phyloP scores from a whole-genome alignment of 2,329 filamentous ascomycete species.

The Hirsutella rhossiliensis region DNA sequence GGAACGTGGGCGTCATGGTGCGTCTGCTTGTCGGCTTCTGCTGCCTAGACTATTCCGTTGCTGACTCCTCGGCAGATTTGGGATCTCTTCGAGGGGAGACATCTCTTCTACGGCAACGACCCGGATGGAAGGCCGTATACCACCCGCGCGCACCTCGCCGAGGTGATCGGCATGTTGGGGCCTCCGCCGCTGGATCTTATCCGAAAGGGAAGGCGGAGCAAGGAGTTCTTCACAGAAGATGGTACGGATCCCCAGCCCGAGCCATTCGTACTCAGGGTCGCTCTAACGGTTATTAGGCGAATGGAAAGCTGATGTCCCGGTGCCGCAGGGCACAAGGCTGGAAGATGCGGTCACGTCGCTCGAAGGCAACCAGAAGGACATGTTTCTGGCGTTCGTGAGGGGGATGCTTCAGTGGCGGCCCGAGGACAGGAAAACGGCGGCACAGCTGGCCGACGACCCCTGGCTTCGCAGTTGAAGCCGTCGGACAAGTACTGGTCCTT shows the following conservation, averaged over 20 bases:
- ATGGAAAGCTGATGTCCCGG: background rate
- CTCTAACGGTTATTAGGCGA: background rate
- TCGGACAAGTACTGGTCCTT: too few species aligned
- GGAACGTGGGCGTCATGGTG: slow-evolving; percentile 12
- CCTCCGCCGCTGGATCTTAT: slow-evolving; percentile 9
- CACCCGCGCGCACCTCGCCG: slow-evolving; percentile 11
- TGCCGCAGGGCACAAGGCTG: background rate
- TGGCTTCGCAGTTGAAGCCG: background rate
- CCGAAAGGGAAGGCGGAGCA: slow-evolving; percentile 3
- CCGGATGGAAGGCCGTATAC: slow-evolving; percentile 6
- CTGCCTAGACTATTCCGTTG: background rate
- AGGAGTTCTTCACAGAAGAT: slow-evolving; percentile 7
- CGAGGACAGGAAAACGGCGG: slow-evolving; percentile 12
- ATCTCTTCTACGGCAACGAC: slow-evolving; percentile 10
- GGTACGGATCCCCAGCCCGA: slow-evolving; percentile 2
- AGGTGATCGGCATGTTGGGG: slow-evolving; percentile 11
- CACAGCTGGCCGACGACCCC: slow-evolving; percentile 2
- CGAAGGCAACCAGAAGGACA: slow-evolving; percentile 7
- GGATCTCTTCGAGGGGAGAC: slow-evolving; percentile 11
- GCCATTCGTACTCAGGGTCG: background rate
- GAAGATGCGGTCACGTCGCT: background rate
- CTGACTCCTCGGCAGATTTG: slow-evolving; percentile 6
- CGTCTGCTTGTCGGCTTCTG: background rate
- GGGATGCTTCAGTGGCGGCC: slow-evolving; percentile 15
- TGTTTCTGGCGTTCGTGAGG: slow-evolving; percentile 9